phyloP scores from a whole-genome alignment of 2,329 filamentous ascomycete species.

The Exophiala bonariae region DNA sequence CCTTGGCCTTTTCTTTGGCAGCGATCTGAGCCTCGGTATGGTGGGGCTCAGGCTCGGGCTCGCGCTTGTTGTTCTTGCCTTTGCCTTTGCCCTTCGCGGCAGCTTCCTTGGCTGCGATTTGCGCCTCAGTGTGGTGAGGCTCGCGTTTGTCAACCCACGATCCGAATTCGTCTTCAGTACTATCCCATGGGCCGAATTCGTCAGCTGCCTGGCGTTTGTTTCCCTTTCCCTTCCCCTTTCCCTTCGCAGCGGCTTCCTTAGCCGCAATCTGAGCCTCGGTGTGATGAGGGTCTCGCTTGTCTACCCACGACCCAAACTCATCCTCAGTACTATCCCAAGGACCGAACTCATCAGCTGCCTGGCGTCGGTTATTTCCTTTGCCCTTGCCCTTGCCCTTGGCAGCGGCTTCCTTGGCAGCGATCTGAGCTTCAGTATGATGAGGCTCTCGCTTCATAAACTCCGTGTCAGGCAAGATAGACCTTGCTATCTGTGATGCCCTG shows the following conservation, averaged over 20 bases:
- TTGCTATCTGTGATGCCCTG: slow-evolving; percentile 9
- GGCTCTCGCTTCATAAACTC: slow-evolving; percentile 2
- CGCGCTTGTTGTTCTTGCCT: not conserved
- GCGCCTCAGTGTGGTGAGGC: slow-evolving; percentile 15
- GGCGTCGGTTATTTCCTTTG: not conserved
- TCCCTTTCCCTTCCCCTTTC: slow-evolving; percentile 3
- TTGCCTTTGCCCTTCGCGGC: not conserved
- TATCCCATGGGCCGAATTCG: slow-evolving; percentile 8
- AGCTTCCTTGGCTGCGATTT: slow-evolving; percentile 15
- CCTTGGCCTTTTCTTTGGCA: slow-evolving; percentile 6
- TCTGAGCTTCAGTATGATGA: slow-evolving; percentile 9
- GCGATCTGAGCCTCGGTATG: slow-evolving; percentile 11
- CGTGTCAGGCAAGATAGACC: slow-evolving; percentile 6
- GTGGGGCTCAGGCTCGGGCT: slow-evolving; percentile 3
- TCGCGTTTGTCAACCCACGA: slow-evolving; percentile 10
- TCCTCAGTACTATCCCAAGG: slow-evolving; percentile 12
- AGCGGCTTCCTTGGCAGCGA: slow-evolving; percentile 1
- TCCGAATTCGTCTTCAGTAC: slow-evolving; percentile 6
- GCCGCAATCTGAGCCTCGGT: slow-evolving; percentile 15
- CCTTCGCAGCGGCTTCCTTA: slow-evolving; percentile 4
- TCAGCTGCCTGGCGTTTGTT: not conserved
- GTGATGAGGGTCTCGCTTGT: slow-evolving; percentile 12
- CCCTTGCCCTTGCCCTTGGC: slow-evolving; percentile 2
- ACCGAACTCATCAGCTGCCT: slow-evolving; percentile 12
- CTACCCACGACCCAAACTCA: slow-evolving; percentile 14